A percentile compares a stretch with the other conserved stretches of the same genome.
phyloP scores from a whole-genome alignment of 2,329 filamentous ascomycete genomes.

The Colletotrichum filicis region DNA sequence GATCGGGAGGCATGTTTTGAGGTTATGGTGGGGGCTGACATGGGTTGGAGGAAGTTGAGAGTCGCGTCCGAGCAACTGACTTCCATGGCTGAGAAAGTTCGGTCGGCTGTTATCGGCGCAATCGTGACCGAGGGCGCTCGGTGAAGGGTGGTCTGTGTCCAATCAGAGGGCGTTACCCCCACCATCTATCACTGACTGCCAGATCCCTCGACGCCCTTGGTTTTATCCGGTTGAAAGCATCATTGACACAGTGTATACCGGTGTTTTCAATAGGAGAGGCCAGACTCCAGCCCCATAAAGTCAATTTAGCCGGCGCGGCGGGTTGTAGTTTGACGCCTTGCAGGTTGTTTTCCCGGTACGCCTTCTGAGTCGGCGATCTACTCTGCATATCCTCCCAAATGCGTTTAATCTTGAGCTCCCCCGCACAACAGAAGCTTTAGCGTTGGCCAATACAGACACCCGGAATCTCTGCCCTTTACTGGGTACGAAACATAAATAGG shows the following conservation, averaged over 20 bases:
- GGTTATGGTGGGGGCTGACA: conserved; percentile 1
- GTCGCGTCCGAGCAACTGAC: background rate
- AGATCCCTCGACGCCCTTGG: background rate
- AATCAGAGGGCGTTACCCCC: background rate
- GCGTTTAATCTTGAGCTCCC: background rate
- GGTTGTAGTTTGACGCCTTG: background rate
- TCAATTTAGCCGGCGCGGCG: conserved; percentile 15
- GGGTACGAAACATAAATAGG: background rate
- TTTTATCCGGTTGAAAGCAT: background rate
- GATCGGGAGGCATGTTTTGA: conserved; percentile 55
- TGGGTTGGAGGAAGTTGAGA: background rate
- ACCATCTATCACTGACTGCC: background rate
- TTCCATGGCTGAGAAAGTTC: background rate
- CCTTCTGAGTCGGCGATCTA: background rate
- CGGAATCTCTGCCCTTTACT: background rate
- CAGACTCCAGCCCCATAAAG: background rate
- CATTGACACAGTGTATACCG: background rate
- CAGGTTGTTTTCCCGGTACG: background rate
- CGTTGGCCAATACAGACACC: background rate
- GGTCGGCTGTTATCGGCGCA: conserved; percentile 20
- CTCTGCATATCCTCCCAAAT: background rate
- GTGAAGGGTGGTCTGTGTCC: conserved; percentile 1
- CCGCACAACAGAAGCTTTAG: conserved; percentile 5
- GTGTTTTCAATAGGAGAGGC: background rate
- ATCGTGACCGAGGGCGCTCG: conserved; percentile 22